Conservation (phyloP, 2,329 filamentous ascomycete species). For the Fusarium napiforme region DNA sequence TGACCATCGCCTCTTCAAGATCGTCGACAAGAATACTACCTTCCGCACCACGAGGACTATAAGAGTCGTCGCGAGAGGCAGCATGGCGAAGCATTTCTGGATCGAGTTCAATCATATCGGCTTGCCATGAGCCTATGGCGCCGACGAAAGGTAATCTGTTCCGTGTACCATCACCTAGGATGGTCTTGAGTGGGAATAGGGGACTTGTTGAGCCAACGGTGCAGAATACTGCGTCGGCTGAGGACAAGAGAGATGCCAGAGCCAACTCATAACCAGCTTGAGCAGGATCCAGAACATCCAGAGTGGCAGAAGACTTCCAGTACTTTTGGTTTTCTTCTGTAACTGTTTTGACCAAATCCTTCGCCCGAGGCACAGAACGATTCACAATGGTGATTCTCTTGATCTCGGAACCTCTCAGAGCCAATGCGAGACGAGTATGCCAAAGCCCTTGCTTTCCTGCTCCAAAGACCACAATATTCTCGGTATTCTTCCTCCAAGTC, state of each 20-base stretch:
- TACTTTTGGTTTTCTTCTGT: slow-evolving; percentile 23
- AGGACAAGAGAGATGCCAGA: not conserved
- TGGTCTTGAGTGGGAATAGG: slow-evolving; percentile 5
- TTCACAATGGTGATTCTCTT: slow-evolving; percentile 47
- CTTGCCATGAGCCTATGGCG: slow-evolving; percentile 64
- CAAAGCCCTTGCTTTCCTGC: slow-evolving; percentile 78
- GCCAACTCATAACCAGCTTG: slow-evolving; percentile 3
- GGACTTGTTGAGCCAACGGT: slow-evolving; percentile 35
- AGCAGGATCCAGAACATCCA: slow-evolving; percentile 16
- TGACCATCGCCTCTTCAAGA: slow-evolving; percentile 68
- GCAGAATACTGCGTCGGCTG: slow-evolving; percentile 32
- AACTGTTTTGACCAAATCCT: slow-evolving; percentile 9
- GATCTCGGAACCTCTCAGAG: slow-evolving; percentile 54
- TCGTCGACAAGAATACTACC: slow-evolving; percentile 61
- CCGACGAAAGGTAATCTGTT: slow-evolving; percentile 53
- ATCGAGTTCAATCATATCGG: slow-evolving; percentile 74
- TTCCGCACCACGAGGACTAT: not conserved
- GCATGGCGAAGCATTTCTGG: slow-evolving; percentile 64
- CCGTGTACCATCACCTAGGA: not conserved
- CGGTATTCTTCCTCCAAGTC: slow-evolving; percentile 48
- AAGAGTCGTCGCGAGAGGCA: slow-evolving; percentile 1
- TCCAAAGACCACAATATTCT: slow-evolving; percentile 73
- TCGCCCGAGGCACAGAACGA: slow-evolving; percentile 25
- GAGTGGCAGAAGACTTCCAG: slow-evolving; percentile 23
- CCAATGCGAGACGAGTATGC: slow-evolving; percentile 74